Conservation (phyloP, 1,139 yeast genomes). For the Geotrichum citri-aurantii region DNA sequence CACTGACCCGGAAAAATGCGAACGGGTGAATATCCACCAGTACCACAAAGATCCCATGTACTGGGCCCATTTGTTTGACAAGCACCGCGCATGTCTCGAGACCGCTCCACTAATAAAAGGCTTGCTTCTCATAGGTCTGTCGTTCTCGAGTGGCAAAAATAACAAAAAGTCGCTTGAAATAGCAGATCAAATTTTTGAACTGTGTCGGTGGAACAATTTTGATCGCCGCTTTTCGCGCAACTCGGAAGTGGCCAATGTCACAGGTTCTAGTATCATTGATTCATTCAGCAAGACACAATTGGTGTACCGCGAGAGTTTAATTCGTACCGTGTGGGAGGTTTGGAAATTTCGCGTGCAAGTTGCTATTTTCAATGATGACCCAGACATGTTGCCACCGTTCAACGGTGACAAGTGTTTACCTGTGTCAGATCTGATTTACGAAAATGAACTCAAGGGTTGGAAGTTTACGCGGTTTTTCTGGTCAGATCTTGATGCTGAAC, state of each 20-base stretch:
- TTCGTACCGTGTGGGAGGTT: slow-evolving; percentile 24
- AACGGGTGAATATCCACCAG: slow-evolving; percentile 12
- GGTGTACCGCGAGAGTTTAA: slow-evolving; percentile 21
- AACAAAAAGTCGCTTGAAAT: background rate
- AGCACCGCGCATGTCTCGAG: slow-evolving; percentile 18
- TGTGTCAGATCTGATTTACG: slow-evolving; percentile 20
- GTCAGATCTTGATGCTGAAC: slow-evolving; percentile 21
- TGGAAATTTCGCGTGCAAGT: slow-evolving; percentile 22
- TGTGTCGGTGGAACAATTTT: slow-evolving; percentile 12
- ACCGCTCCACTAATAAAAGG: slow-evolving; percentile 21
- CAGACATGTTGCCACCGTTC: slow-evolving; percentile 18
- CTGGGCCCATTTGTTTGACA: slow-evolving; percentile 25
- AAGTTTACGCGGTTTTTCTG: slow-evolving; percentile 19
- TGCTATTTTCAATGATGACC: slow-evolving; percentile 12
- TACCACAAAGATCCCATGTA: slow-evolving; percentile 26
- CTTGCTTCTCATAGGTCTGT: slow-evolving; percentile 19
- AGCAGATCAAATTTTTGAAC: slow-evolving; percentile 7
- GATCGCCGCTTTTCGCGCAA: slow-evolving; percentile 10
- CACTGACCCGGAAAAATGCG: slow-evolving; percentile 14
- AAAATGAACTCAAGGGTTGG: slow-evolving; percentile 21
- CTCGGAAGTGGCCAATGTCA: slow-evolving; percentile 4
- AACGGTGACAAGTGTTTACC: slow-evolving; percentile 23
- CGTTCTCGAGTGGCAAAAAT: slow-evolving; percentile 8
- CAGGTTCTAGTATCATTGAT: background rate
- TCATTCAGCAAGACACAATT: slow-evolving; percentile 13